Base-by-base conservation (phyloP, 257 asterid genomes). In the Solanum sitiens region DNA sequence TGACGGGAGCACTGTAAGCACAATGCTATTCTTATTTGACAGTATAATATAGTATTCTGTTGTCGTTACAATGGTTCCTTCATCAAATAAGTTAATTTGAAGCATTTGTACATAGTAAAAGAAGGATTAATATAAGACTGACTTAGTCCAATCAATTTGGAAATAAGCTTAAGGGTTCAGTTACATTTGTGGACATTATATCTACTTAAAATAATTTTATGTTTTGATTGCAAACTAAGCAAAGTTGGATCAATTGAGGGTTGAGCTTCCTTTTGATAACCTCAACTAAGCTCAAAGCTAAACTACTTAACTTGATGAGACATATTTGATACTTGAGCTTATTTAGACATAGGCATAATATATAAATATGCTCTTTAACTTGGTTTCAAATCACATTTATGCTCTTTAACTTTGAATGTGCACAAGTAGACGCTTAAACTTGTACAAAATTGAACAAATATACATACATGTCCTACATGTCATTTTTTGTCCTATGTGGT, bases 1-100 rank as follows among this genome's bases (percentile, higher is more conserved):
- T 82, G 95, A 91, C 87, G 94, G 91, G 90, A 86, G 88, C 87
- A 92, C 87, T 61, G 98, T 95, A 92, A 86, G 96, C 88, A 11
- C 65, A 42, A 27, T 79, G 30, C 67, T 47, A 47, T 47, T 76
- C 83, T 76, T 39, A 21, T 12, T 40, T 76, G 59, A 75, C 20
- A n/a, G 32, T 79, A 79, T 2, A 47, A 47, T 80, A 27, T 30
- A 47, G 65, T 80, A 80, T 45, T 80, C 27, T 37, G 50, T 74
- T 37, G 82, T 44, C 11, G 7, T 16, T 44, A 79, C 68, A 45
- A 59, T 30, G 67, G 42, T 80, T 30, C 27, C 68, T 79, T 80
- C 44, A 32, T 80, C 27, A 47, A 47, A 47, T 77, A 30, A 80
- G 27, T 47, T 47, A 15, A 47, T 47, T 80, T 80, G 21, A 30